These are phyloP conservation scores for Penicillium robsamsonii DNA, from an alignment of 495 filamentous ascomycete species.

Conservation along the genomic window DNA sequence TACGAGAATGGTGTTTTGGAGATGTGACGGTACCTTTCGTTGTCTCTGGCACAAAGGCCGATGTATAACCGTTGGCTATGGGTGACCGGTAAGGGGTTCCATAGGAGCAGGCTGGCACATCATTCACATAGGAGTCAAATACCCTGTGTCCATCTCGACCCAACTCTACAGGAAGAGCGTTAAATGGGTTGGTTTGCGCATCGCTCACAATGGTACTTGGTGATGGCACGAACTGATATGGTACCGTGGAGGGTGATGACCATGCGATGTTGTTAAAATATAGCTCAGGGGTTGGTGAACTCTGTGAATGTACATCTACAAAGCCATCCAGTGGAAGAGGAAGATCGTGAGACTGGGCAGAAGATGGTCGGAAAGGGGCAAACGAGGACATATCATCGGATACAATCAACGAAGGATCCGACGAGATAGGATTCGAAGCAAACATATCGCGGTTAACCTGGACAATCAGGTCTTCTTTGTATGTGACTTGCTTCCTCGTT, in stretches of 20 bases:
- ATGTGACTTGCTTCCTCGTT: not conserved
- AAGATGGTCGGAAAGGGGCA: conserved; percentile 9
- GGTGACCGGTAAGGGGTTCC: conserved; percentile 32
- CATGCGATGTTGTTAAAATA: conserved; percentile 18
- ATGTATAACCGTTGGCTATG: conserved; percentile 41
- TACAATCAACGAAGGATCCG: not conserved
- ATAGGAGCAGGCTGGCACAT: conserved; percentile 42
- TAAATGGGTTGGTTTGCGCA: conserved; percentile 40
- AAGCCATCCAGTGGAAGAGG: not conserved
- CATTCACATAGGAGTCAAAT: conserved; percentile 43
- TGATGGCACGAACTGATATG: conserved; percentile 22
- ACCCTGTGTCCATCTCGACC: conserved; percentile 31
- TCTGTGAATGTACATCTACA: conserved; percentile 6
- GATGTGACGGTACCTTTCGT: conserved; percentile 43
- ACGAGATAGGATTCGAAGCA: not conserved
- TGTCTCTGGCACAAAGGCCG: conserved; percentile 37
- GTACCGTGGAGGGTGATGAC: conserved; percentile 19
- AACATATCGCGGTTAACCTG: not conserved
- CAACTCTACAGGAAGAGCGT: conserved; percentile 33
- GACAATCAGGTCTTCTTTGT: conserved; percentile 6
- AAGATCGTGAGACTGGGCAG: conserved; percentile 2
- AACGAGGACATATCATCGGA: not conserved
- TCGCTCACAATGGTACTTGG: conserved; percentile 37
- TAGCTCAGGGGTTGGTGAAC: conserved; percentile 8
- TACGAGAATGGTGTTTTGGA: conserved; percentile 39